These are phyloP conservation scores for Aurantiochytrium sp. DNA, from an alignment of 108 stramenopile genomes.

Conservation along the genomic window DNA sequence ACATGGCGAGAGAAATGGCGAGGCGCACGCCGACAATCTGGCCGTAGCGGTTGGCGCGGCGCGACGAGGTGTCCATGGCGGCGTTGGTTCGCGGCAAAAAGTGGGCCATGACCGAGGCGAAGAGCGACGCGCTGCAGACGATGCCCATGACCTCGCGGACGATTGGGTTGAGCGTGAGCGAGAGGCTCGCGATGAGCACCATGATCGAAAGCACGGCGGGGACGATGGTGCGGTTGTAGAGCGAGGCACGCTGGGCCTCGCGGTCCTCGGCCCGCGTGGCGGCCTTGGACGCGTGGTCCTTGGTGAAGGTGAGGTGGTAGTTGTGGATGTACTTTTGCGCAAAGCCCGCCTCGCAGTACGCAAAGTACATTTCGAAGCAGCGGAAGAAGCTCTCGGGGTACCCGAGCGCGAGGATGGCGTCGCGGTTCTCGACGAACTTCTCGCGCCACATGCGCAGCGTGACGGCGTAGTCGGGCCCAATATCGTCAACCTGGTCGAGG, in stretches of 20 bases:
- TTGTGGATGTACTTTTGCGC: slow-evolving; percentile 12
- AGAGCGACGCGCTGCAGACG: background rate
- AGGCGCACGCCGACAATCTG: background rate
- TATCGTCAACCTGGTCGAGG: slow-evolving; percentile 80
- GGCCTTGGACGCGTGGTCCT: background rate
- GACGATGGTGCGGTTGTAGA: background rate
- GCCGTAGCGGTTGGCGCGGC: background rate
- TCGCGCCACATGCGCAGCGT: slow-evolving; percentile 87
- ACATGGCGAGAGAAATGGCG: background rate
- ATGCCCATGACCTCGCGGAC: background rate
- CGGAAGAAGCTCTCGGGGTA: slow-evolving; percentile 89
- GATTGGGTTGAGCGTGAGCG: background rate
- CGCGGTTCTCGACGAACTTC: slow-evolving; percentile 74
- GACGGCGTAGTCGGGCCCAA: slow-evolving; percentile 87
- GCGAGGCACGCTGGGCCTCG: background rate
- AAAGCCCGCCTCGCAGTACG: slow-evolving; percentile 94
- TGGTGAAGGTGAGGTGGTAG: background rate
- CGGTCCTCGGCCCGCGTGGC: background rate
- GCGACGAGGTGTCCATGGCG: background rate
- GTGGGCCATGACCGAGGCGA: background rate
- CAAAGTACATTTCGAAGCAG: slow-evolving; percentile 90
- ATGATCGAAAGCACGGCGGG: background rate
- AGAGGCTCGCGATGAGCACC: background rate
- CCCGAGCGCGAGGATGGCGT: slow-evolving; percentile 65
- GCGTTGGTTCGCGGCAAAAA: background rate